Percentiles rank a stretch among this genome's conserved stretches.
phyloP scores from a whole-genome alignment of 2,329 filamentous ascomycete genomes.

The Monilinia aucupariae region DNA sequence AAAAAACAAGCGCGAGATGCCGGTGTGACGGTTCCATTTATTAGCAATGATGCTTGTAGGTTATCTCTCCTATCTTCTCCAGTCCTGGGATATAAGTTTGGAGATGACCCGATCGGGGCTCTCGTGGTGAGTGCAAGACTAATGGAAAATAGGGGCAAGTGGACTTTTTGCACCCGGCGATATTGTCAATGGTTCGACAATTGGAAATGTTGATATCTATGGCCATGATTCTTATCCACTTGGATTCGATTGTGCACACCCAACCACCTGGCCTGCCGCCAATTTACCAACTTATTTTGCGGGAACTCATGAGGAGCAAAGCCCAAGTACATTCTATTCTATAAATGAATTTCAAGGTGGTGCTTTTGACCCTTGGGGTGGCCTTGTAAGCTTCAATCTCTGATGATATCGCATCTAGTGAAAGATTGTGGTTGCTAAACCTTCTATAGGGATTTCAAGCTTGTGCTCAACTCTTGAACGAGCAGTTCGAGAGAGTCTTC shows the following conservation, averaged over 20 bases:
- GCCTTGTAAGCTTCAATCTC: constrained; percentile 36
- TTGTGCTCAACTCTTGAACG: constrained; percentile 60
- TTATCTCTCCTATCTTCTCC: not conserved
- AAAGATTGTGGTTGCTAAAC: constrained; percentile 10
- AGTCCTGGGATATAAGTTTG: not conserved
- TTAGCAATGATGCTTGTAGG: constrained; percentile 63
- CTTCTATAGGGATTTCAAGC: constrained; percentile 51
- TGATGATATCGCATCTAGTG: not conserved
- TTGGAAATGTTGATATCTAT: constrained; percentile 35
- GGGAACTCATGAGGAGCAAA: constrained; percentile 51
- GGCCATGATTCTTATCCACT: constrained; percentile 42
- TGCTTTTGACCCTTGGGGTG: constrained; percentile 70
- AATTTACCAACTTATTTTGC: constrained; percentile 53
- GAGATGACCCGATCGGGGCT: not conserved
- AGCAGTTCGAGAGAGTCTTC: constrained; percentile 73
- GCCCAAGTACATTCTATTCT: constrained; percentile 60
- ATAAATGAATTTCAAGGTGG: constrained; percentile 63
- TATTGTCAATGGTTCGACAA: constrained; percentile 28
- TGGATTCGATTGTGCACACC: constrained; percentile 43
- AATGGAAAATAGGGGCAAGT: constrained; percentile 20
- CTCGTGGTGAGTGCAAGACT: not conserved
- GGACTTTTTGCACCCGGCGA: constrained; percentile 32
- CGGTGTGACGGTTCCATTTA: constrained; percentile 67
- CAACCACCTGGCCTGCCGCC: constrained; percentile 52
- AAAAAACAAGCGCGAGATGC: constrained; percentile 61